A percentile compares a stretch with the other conserved stretches of the same genome.
Conservation (phyloP, 192 early-diverging fungal species). For the Chytriomyces hyalinus region DNA sequence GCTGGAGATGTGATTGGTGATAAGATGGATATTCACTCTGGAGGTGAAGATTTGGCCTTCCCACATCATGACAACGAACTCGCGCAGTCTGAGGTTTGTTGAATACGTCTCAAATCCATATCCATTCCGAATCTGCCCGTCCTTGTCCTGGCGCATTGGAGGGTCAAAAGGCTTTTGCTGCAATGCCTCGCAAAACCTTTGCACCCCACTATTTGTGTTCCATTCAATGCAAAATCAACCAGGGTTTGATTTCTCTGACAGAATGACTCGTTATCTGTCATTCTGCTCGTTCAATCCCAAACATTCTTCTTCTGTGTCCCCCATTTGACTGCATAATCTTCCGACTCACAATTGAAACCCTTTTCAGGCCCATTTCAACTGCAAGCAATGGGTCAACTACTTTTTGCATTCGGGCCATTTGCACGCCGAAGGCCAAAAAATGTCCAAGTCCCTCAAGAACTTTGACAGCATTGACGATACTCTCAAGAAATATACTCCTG, state of each 20-base stretch:
- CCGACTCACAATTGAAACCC: not conserved
- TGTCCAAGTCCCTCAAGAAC: constrained; percentile 99
- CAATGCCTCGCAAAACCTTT: not conserved
- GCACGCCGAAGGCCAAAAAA: constrained; percentile 94
- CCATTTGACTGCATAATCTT: not conserved
- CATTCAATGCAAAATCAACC: not conserved
- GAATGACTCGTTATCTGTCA: not conserved
- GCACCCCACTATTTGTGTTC: not conserved
- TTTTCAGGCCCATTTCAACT: constrained; percentile 76
- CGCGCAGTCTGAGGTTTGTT: constrained; percentile 82
- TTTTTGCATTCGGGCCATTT: constrained; percentile 96
- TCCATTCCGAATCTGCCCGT: constrained; percentile 23
- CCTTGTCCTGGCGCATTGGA: constrained; percentile 7
- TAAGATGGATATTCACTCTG: constrained; percentile 92
- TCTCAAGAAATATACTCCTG: constrained; percentile 75
- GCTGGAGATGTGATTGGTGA: constrained; percentile 87
- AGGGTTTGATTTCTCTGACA: not conserved
- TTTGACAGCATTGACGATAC: constrained; percentile 93
- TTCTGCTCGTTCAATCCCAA: constrained; percentile 17
- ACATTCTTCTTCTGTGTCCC: constrained; percentile 3
- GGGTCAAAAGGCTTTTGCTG: not conserved
- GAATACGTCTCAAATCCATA: not conserved
- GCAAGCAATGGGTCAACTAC: constrained; percentile 98
- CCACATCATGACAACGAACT: constrained; percentile 99
- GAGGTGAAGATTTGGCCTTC: constrained; percentile 94